Conservation (phyloP, 345 rosid genomes). For the Syzygium jambos region DNA sequence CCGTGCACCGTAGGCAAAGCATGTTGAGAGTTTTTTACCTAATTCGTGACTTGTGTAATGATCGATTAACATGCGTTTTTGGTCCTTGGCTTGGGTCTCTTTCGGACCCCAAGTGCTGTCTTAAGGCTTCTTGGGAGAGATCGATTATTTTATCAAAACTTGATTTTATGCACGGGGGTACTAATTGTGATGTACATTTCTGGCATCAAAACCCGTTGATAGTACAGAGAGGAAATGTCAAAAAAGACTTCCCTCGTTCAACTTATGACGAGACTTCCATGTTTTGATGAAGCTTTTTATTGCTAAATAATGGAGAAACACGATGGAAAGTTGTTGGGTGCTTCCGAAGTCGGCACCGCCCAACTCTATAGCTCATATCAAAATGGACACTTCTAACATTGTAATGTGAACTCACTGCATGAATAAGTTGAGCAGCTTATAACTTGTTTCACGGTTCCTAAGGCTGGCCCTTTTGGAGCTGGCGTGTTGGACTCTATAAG, state of each 20-base stretch:
- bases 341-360: background rate
- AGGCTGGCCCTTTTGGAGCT: background rate
- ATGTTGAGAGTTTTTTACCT: constrained; percentile 12
- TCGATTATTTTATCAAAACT: background rate
- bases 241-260: background rate
- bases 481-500: background rate
- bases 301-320: background rate
- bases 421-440: background rate
- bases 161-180: background rate
- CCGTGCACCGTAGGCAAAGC: constrained; percentile 22
- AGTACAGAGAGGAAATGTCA: background rate
- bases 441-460: background rate
- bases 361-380: background rate
- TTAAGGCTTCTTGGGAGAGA: background rate
- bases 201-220: background rate
- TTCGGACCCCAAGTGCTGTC: background rate
- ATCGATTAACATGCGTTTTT: background rate
- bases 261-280: background rate
- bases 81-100: background rate
- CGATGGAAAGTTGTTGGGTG: background rate
- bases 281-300: background rate
- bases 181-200: background rate
- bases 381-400: background rate
- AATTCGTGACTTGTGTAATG: background rate
- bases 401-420: background rate